Percentiles rank a stretch among this genome's conserved stretches.
Conservation (phyloP, 176 grass and related monocot genomes). For the Lolium rigidum region DNA sequence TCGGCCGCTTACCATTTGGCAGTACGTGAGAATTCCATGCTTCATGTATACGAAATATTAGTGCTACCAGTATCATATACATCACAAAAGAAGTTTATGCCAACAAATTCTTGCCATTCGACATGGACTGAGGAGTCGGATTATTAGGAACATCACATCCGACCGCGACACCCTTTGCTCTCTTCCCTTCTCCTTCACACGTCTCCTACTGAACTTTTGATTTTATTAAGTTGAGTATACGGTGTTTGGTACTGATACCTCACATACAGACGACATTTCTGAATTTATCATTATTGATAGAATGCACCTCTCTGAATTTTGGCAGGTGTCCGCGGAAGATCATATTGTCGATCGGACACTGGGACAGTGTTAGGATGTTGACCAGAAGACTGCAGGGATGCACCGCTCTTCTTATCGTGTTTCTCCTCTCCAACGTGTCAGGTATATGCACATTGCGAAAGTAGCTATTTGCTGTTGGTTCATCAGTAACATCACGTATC, state of each 20-base stretch:
- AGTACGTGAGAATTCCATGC: neutral
- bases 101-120: neutral
- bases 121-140: neutral
- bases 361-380: slow-evolving; percentile 53
- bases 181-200: slow-evolving; percentile 32
- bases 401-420: slow-evolving; percentile 44
- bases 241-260: neutral
- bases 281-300: neutral
- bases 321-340: slow-evolving; percentile 8
- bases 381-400: slow-evolving; percentile 52
- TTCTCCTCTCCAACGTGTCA: slow-evolving; percentile 36
- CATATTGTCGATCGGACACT: neutral
- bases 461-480: slow-evolving; percentile 12
- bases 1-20: neutral
- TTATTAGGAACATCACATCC: neutral
- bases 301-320: neutral
- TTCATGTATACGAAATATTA: neutral
- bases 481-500: slow-evolving; percentile 11
- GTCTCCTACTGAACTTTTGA: slow-evolving; percentile 7
- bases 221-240: slow-evolving; percentile 13
- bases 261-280: neutral
- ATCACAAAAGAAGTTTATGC: slow-evolving; percentile 27
- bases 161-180: slow-evolving; percentile 31
- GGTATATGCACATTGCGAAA: slow-evolving; percentile 47
- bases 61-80: too few relatives aligned